Evolutionary conservation across 768 basidiomycete genomes (phyloP).

Genomic region (Boletus insuetus): DNA sequence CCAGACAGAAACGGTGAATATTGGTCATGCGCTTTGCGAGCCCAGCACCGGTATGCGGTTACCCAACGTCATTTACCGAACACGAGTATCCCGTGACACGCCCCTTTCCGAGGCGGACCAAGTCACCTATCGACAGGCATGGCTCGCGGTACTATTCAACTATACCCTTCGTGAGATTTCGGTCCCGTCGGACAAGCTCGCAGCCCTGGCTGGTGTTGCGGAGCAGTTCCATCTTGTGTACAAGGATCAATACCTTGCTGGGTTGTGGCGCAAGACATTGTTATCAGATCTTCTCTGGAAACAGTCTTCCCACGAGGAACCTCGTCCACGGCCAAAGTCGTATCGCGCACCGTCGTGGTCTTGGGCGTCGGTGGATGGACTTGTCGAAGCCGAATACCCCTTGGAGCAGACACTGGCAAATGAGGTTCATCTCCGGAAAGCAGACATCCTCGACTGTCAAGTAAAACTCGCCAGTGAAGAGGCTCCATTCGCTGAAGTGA

Average conservation of each 20-base stretch:
- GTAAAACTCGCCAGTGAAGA: not conserved
- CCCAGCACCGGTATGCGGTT: not conserved
- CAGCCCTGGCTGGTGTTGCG: not conserved
- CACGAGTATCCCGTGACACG: not conserved
- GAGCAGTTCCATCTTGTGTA: not conserved
- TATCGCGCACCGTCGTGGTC: not conserved
- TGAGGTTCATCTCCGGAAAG: not conserved
- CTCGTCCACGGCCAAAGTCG: not conserved
- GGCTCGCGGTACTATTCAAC: not conserved
- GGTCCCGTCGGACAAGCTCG: not conserved
- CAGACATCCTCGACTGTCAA: not conserved
- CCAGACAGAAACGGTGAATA: not conserved
- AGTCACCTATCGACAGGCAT: not conserved
- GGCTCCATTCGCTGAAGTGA: not conserved
- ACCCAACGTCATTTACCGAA: not conserved
- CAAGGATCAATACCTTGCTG: not conserved
- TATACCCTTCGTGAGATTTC: not conserved
- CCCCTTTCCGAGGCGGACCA: not conserved
- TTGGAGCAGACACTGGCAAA: not conserved
- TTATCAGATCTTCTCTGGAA: not conserved
- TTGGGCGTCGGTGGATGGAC: not conserved
- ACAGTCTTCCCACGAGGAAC: not conserved
- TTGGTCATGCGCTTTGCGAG: not conserved
- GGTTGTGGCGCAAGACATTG: not conserved
- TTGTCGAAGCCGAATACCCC: not conserved